Base-by-base conservation (phyloP, 1,284 basidiomycete species). In the Puccinia novopanici region DNA sequence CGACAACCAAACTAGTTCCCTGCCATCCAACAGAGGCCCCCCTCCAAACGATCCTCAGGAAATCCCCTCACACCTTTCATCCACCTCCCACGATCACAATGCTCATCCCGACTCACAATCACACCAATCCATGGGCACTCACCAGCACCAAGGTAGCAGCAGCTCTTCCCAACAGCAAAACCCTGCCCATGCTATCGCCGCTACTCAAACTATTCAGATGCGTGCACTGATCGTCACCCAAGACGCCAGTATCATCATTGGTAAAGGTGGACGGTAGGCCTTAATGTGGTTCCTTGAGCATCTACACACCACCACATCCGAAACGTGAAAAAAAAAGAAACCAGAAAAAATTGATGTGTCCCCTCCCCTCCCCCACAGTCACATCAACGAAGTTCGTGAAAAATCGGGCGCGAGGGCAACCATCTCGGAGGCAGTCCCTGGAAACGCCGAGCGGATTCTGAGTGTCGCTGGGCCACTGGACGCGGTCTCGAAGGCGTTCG, bases 171-270 rank as follows among this genome's bases (percentile, higher is more conserved):
- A 68, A 19, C 75, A 78, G 37, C 75, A 80, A 52, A 22, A 52
- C 50, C 15, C 63, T 10, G 40, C 61, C 74, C 61, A 74, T 59
- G 52, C 75, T 13, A 37, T 80, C 24, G 63, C 72, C 8, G 63
- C 75, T 27, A 70, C 75, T 27, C 77, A 77, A 50, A 81, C 81
- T n/a, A 85, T 86, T 67, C 83, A 85, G 45, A 85, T 86, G 84
- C 83, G 85, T 19, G 84, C 85, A 22, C 88, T 99, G 85, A 99
- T 99, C 85, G 95, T 99, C 83, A 99, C 97, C 13, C 95, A 98
- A 87, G 97, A 99, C 86, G 97, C 97, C 22, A 96, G 94, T 81
- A 95, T 99, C 87, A 99, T 99, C 88, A 99, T 99, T 85, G 97
- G 97, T 57, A 95, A 95, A 87, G 93, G 89, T 72, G 97, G 97